phyloP scores from a whole-genome alignment of 495 filamentous ascomycete species.

The Trichoderma orchidacearum region DNA sequence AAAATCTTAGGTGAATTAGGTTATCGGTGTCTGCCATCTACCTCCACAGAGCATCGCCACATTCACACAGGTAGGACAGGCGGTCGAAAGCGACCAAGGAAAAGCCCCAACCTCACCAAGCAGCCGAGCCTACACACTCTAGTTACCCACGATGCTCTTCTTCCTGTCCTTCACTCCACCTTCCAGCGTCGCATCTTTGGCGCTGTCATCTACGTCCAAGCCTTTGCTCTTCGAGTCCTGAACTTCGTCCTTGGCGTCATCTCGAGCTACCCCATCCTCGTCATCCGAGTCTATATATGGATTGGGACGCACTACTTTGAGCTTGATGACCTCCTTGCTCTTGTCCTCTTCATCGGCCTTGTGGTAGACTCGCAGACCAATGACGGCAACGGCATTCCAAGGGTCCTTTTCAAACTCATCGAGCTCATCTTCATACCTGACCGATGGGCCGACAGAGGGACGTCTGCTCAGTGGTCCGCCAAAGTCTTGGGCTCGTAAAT shows the following conservation, averaged over 20 bases:
- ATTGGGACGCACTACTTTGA: slow-evolving; percentile 25
- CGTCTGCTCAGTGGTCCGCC: background rate
- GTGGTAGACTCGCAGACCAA: slow-evolving; percentile 64
- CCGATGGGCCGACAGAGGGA: background rate
- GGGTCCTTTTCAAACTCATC: slow-evolving; percentile 44
- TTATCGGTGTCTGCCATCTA: no score
- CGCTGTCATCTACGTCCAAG: slow-evolving; percentile 33
- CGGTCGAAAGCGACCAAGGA: no score
- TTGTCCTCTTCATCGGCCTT: slow-evolving; percentile 40
- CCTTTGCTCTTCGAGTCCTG: slow-evolving; percentile 20
- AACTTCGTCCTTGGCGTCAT: slow-evolving; percentile 5
- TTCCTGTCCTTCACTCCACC: slow-evolving; percentile 12
- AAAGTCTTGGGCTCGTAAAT: slow-evolving; percentile 12
- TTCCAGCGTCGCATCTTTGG: slow-evolving; percentile 28
- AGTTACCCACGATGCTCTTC: slow-evolving; percentile 13
- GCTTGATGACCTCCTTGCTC: slow-evolving; percentile 28
- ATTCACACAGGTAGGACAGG: no score
- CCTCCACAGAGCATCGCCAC: no score
- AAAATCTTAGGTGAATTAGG: no score
- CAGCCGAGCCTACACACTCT: background rate
- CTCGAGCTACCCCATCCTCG: background rate
- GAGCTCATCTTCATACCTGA: slow-evolving; percentile 4
- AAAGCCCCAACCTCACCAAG: no score
- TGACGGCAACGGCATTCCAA: slow-evolving; percentile 78
- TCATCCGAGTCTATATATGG: slow-evolving; percentile 13